Conservation (phyloP, 305 asterid genomes). For the Lippia alba region DNA sequence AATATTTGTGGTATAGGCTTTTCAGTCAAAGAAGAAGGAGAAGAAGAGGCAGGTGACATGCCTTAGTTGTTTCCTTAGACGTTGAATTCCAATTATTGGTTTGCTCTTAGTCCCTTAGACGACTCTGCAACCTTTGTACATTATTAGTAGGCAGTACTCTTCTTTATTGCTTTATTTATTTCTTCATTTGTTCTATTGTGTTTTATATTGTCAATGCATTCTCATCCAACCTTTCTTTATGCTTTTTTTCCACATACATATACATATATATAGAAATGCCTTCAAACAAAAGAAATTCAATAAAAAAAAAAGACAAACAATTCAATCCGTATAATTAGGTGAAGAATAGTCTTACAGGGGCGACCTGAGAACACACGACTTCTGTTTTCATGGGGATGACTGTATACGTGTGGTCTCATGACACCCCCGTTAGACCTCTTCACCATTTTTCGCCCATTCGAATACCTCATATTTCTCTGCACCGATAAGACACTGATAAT, state of each 20-base stretch:
- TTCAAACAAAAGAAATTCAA: not conserved
- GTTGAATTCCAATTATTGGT: slow-evolving; percentile 7
- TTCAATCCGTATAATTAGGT: not conserved
- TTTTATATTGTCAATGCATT: not conserved
- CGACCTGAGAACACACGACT: slow-evolving; percentile 44
- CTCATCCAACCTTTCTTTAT: not conserved
- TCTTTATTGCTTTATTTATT: not conserved
- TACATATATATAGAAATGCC: not conserved
- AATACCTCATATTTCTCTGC: too few relatives aligned
- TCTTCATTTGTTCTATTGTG: not conserved
- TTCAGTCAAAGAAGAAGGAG: slow-evolving; percentile 38
- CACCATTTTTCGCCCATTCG: slow-evolving; percentile 11
- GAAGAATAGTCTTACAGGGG: slow-evolving; percentile 34
- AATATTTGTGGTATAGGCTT: slow-evolving; percentile 4
- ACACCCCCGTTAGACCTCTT: slow-evolving; percentile 33
- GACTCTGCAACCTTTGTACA: not conserved
- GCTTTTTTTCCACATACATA: not conserved
- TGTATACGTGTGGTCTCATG: slow-evolving; percentile 36
- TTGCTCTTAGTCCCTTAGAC: too few relatives aligned
- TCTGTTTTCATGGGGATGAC: not conserved
- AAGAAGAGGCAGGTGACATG: slow-evolving; percentile 33
- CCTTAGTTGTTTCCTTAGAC: slow-evolving; percentile 40
- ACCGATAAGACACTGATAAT: too few relatives aligned
- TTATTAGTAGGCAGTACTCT: not conserved
- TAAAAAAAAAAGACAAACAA: not conserved